Percentiles rank a stretch among this genome's conserved stretches.
Conservation (phyloP, 2,329 filamentous ascomycete genomes). For the Chaetoscypha palmicola region DNA sequence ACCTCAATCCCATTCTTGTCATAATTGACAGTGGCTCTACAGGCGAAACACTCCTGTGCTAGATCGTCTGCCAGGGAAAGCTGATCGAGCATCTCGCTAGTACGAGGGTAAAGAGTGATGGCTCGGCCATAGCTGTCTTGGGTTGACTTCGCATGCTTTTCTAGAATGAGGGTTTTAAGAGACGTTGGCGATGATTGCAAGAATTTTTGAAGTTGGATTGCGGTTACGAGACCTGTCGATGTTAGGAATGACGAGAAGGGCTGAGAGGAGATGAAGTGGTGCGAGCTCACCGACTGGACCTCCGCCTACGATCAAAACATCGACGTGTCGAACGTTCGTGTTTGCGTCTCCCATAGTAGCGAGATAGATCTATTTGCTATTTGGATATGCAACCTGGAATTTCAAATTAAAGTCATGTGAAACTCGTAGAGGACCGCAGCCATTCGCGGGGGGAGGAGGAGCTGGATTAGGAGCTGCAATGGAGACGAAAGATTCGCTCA, state of each 20-base stretch:
- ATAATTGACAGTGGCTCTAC: conserved; percentile 43
- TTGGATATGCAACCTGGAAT: too few species aligned
- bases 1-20: conserved; percentile 39
- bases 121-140: conserved; percentile 48
- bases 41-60: conserved; percentile 46
- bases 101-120: conserved; percentile 46
- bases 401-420: too few species aligned
- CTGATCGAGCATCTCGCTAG: conserved; percentile 45
- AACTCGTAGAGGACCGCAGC: too few species aligned
- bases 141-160: conserved; percentile 40
- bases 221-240: conserved; percentile 32
- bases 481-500: too few species aligned
- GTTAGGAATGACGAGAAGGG: background rate
- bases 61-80: conserved; percentile 43
- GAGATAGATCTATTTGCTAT: too few species aligned
- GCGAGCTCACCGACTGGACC: conserved; percentile 36
- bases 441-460: too few species aligned
- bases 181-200: conserved; percentile 29
- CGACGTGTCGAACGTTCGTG: conserved; percentile 16
- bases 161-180: conserved; percentile 37
- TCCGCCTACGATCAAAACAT: conserved; percentile 38
- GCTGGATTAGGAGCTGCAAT: too few species aligned
- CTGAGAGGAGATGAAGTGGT: conserved; percentile 11
- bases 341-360: background rate
- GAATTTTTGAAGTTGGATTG: conserved; percentile 39